Evolutionary conservation across 345 rosid species (phyloP), one percentile per base, ranked within the genome.

Genomic region (Iberis pinnata): DNA sequence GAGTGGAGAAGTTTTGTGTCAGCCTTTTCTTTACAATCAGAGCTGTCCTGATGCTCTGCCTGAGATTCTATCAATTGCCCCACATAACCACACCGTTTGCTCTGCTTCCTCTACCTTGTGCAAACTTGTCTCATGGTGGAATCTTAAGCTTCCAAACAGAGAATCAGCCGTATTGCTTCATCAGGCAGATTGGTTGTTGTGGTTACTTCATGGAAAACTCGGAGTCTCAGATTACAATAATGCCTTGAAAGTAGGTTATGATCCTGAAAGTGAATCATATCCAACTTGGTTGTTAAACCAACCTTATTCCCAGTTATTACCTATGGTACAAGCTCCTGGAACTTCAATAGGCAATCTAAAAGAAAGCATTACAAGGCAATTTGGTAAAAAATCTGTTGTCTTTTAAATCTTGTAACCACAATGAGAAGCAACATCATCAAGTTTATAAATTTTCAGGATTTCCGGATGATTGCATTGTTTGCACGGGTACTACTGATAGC

Each of bases 121-220:
- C 76, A 90, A 90, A 67, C 96, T 87, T 16, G 85, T 87, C 27
- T 80, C 92, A 2, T 87, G 98, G 96, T 90, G 98, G 96, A 80
- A 74, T 44, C 65, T 24, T 17, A 60, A 50, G 6, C 53, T 65
- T 42, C 54, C 81, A 0, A 63, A 70, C 31, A 67, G 69, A 72
- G 71, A 81, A 61, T 82, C 86, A 10, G 80, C 74, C 2, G 11
- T 78, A 11, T 70, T 87, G 62, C 57, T 90, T 73, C 96, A 87
- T 65, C 98, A 90, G 67, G 92, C 95, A 19, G 98, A 90, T 82
- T 90, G 98, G 98, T 74, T 84, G 71, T 48, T 84, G 71, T 90
- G 88, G 98, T 76, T 84, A 70, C 85, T 90, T 56, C 98, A 84
- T 51, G 98, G 95, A 35, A 78, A 54, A 48, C 81, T 87, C n/a